Base-by-base conservation (phyloP, 164 flowering plant genomes). In the Euptelea pleiosperma region DNA sequence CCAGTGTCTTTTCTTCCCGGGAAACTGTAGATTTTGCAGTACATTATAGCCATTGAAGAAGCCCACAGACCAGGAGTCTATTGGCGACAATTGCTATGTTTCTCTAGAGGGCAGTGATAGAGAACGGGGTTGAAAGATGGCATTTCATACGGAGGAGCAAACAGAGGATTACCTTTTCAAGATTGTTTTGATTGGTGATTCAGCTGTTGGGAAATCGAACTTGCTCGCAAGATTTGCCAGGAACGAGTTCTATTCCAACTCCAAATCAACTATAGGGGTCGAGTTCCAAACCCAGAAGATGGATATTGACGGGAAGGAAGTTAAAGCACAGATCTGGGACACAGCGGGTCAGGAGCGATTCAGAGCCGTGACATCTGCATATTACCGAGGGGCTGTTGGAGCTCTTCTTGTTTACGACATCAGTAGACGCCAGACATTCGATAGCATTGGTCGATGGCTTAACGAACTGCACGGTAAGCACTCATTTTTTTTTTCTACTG, bases 281-380 rank as follows among this genome's bases (percentile, higher is more conserved):
- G 89, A 83, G 70, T 83, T 83, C 62, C 86, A 83, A 60, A 83
- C 89, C 16, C 86, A 83, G 58, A 83, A 79, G 73, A 66, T 83
- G 61, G 76, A 77, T 61, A 83, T 83, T 42, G 77, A 77, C 42
- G 86, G 86, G 42, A 83, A 83, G 75, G 89, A 81, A 70, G 44
- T 83, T 52, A 79, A 83, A 62, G 89, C 89, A 15, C 89, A 83
- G 68, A 83, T 83, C 56, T 83, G 86, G 86, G 89, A 83, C 64
- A 81, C 89, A 11, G 84, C 89, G 4, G 89, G 89, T 41, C 89
- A 83, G 55, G 89, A 83, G 60, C 79, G 84, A 16, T 83, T 83
- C 66, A 77, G 89, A 68, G 89, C 86, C 39, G 84, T 83, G 51
- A 83, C 89, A 31, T 83, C 86, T 70, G 86, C 89, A 8, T 83